Percentiles rank a stretch among this genome's conserved stretches.
Evolutionary conservation across 768 basidiomycete species (phyloP).

Genomic region (Glaciozyma martinii): DNA sequence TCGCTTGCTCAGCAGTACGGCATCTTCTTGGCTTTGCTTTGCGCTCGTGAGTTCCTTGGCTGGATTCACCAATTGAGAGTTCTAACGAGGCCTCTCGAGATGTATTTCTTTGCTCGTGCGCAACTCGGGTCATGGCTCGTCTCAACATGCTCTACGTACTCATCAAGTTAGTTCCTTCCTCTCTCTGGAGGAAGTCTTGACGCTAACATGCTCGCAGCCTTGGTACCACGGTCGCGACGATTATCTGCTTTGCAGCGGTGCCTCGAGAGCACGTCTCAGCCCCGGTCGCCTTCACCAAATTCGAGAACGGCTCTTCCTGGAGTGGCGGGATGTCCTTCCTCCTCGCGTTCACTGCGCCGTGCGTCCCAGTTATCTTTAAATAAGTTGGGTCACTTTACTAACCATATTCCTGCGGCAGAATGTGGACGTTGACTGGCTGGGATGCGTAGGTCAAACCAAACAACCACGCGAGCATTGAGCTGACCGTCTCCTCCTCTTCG

Average conservation of each 20-base stretch:
- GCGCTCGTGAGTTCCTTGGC: background rate
- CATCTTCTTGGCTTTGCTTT: background rate
- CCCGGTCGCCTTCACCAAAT: background rate
- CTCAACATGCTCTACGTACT: background rate
- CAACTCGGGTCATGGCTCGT: background rate
- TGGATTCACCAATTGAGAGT: no score
- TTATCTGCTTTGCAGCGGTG: background rate
- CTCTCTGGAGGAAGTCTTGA: no score
- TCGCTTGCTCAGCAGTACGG: background rate
- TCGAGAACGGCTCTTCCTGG: background rate
- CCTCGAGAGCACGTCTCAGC: background rate
- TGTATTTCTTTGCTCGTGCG: background rate
- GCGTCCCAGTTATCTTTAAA: no score
- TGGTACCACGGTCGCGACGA: background rate
- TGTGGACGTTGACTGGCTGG: background rate
- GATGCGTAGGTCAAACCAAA: background rate
- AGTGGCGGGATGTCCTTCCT: slow-evolving; percentile 45
- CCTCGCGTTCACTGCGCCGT: slow-evolving; percentile 58
- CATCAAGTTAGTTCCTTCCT: no score
- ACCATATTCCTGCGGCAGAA: slow-evolving; percentile 30
- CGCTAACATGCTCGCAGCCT: background rate
- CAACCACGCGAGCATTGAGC: no score
- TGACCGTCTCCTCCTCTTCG: no score
- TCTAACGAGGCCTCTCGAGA: background rate
- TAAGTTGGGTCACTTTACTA: no score